A percentile compares a stretch with the other conserved stretches of the same genome.
Conservation (phyloP, 2,329 filamentous ascomycete genomes). For the Trichoderma pleuroti region DNA sequence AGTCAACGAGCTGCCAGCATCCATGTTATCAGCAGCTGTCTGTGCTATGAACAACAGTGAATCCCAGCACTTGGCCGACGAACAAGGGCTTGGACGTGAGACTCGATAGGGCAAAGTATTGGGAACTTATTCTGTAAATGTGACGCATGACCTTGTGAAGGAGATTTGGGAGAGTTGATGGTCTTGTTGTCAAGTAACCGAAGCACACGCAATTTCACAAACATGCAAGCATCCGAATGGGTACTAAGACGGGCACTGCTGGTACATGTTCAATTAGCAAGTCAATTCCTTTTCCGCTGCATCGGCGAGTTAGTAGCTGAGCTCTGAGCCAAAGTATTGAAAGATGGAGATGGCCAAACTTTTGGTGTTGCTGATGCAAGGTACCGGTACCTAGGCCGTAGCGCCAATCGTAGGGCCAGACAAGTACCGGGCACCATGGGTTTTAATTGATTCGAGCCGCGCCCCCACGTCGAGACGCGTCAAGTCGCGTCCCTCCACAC, state of each 20-base stretch:
- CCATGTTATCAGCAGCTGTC: background rate
- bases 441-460: constrained; percentile 26
- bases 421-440: background rate
- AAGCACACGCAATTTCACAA: background rate
- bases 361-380: background rate
- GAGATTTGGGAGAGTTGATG: background rate
- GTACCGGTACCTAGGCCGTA: background rate
- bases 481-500: constrained; percentile 32
- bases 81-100: background rate
- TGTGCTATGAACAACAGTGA: background rate
- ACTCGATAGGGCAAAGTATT: background rate
- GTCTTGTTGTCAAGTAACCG: background rate
- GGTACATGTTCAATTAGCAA: background rate
- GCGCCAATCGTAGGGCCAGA: background rate
- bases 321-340: background rate
- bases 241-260: background rate
- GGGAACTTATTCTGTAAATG: background rate
- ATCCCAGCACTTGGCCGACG: background rate
- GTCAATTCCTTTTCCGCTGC: background rate
- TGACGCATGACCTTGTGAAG: background rate
- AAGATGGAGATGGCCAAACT: background rate
- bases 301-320: background rate
- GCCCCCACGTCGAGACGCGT: constrained; percentile 30
- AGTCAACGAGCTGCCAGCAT: background rate
- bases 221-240: background rate